Evolutionary conservation across 108 stramenopile species (phyloP).

Genomic region (Pelagomonas calceolata): DNA sequence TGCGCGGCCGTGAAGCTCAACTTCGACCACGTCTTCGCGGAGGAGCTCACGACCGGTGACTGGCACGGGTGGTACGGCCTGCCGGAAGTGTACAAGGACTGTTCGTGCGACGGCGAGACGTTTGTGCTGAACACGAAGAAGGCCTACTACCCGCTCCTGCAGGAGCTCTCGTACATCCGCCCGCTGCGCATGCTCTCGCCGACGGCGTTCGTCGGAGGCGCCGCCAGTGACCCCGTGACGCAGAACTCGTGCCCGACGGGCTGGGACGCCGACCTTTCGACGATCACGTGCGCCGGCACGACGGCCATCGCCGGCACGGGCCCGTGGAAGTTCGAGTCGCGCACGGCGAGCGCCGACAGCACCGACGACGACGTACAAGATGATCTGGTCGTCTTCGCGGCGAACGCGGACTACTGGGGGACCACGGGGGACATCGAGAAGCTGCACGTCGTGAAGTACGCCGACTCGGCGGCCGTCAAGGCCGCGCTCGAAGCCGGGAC

Average conservation of each 20-base stretch:
- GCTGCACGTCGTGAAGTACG: conserved; percentile 30
- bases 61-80: conserved; percentile 49
- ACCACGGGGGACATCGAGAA: conserved; percentile 32
- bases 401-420: conserved; percentile 45
- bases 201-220: conserved; percentile 35
- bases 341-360: conserved; percentile 2
- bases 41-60: conserved; percentile 21
- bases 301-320: conserved; percentile 45
- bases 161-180: conserved; percentile 57
- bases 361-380: conserved; percentile 26
- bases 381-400: conserved; percentile 30
- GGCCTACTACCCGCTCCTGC: conserved; percentile 45
- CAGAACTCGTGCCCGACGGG: conserved; percentile 51
- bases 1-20: conserved; percentile 54
- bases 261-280: conserved; percentile 14
- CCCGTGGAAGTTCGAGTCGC: conserved; percentile 34
- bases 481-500: conserved; percentile 33
- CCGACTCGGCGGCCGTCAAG: conserved; percentile 30
- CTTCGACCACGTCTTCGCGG: conserved; percentile 56
- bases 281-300: conserved; percentile 41
- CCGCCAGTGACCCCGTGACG: conserved; percentile 29
- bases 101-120: conserved; percentile 35
- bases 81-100: conserved; percentile 19
- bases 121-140: conserved; percentile 38
- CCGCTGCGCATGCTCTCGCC: conserved; percentile 48